Evolutionary conservation across 2,329 filamentous ascomycete species (phyloP).

Genomic region (Corniculantispora saksenae): DNA sequence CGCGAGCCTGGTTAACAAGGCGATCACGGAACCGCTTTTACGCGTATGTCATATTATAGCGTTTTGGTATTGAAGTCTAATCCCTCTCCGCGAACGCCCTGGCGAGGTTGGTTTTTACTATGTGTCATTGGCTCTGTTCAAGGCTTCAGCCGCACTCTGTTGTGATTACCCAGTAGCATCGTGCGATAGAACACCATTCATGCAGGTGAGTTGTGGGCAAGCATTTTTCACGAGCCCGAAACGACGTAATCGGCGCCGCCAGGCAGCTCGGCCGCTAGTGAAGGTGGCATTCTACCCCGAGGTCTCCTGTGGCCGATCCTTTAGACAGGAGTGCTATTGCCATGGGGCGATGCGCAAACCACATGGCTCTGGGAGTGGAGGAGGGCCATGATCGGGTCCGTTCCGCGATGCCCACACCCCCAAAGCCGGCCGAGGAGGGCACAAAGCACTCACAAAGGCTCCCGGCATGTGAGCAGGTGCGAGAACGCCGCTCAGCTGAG

Average conservation of each 20-base stretch:
- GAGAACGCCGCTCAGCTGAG: conserved; percentile 12
- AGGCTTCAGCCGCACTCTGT: neutral
- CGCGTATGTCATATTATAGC: neutral
- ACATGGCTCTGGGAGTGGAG: conserved; percentile 1
- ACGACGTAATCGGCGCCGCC: neutral
- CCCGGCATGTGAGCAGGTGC: neutral
- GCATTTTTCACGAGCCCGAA: neutral
- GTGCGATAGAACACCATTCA: neutral
- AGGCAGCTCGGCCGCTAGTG: neutral
- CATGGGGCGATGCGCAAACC: conserved; percentile 5
- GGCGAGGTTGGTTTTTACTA: neutral
- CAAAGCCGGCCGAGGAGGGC: neutral
- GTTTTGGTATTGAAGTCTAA: conserved; percentile 4
- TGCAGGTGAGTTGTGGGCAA: neutral
- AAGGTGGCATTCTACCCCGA: neutral
- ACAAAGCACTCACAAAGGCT: neutral
- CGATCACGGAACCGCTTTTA: neutral
- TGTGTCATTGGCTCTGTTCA: neutral
- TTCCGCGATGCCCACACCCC: conserved; percentile 5
- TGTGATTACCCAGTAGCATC: neutral
- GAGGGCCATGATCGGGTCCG: conserved; percentile 15
- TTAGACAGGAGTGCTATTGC: neutral
- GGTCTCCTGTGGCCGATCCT: neutral
- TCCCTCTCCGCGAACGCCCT: neutral
- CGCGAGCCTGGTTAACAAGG: neutral